Evolutionary conservation across 2,329 filamentous ascomycete species (phyloP).

Genomic region (Pleomassaria siparia): DNA sequence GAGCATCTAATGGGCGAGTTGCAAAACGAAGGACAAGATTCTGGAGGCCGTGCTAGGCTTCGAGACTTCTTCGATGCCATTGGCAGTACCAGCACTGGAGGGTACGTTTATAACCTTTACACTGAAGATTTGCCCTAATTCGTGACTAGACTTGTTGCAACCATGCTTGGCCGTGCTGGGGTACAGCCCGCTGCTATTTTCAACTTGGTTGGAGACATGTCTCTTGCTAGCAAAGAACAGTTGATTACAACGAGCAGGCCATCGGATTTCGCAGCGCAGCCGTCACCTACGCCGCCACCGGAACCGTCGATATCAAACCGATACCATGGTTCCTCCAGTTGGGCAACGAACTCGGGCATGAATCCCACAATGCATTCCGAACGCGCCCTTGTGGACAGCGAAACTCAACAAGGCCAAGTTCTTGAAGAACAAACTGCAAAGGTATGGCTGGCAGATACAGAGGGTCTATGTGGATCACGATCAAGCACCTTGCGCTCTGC

Average conservation of each 20-base stretch:
- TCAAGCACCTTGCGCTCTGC: no score
- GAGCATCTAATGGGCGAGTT: not conserved
- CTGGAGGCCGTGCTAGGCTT: not conserved
- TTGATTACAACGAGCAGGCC: not conserved
- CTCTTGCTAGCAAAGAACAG: not conserved
- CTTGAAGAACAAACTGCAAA: no score
- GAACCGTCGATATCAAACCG: not conserved
- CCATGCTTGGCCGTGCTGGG: not conserved
- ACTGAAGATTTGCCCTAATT: not conserved
- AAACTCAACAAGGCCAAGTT: not conserved
- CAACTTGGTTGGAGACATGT: not conserved
- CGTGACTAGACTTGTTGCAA: not conserved
- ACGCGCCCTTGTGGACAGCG: not conserved
- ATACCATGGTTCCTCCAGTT: not conserved
- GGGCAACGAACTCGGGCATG: not conserved
- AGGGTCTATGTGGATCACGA: no score
- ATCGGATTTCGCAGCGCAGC: not conserved
- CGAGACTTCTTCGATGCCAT: not conserved
- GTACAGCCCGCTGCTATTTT: not conserved
- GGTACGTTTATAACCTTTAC: not conserved
- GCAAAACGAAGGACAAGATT: not conserved
- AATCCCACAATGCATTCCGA: not conserved
- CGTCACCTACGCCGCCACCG: not conserved
- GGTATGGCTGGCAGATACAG: not conserved
- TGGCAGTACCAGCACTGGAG: not conserved